Evolutionary conservation across 1,284 basidiomycete species (phyloP), one percentile per base, ranked within the genome.

Genomic region (Cryptococcus depauperatus): DNA sequence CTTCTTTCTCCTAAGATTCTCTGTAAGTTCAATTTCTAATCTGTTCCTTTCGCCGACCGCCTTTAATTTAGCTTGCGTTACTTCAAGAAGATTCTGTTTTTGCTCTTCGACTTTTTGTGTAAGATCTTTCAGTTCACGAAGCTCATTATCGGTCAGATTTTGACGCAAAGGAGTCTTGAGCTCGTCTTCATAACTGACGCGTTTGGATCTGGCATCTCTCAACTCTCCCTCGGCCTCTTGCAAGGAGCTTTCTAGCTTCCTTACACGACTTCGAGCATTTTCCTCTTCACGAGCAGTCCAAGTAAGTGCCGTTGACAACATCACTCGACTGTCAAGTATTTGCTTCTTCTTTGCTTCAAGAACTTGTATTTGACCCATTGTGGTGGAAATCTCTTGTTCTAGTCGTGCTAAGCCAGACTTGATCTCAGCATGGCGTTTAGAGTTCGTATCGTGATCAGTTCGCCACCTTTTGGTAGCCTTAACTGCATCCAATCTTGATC

Each of bases 21-120:
- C 93, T 52, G 85, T 88, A 27, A 98, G 75, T 67, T 98, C 93
- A 43, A 97, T 92, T 66, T 96, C 88, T 19, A 96, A 73, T 11
- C 82, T 72, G 60, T 82, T 86, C 69, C 87, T 89, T 53, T 77
- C 77, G 19, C 81, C 79, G 30, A 84, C 82, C 45, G 88, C 88
- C 73, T 88, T 80, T 41, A 82, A 80, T 59, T 83, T 82, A 40
- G 73, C 73, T 63, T 80, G 81, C 16, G 80, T 78, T 33, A 85
- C 69, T 50, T 86, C 82, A 19, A 85, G 61, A 43, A 91, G 72
- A 21, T 77, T 74, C 61, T 80, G 81, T 69, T 85, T 82, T 56
- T 82, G 76, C 48, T 74, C 73, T 57, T 92, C 90, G 4, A 85
- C 80, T 53, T 87, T 82, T 50, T 79, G 80, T 1, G 81, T 81